These are phyloP conservation scores for Hanseniaspora clermontiae DNA, from an alignment of 805 yeast species.

Conservation along the genomic window DNA sequence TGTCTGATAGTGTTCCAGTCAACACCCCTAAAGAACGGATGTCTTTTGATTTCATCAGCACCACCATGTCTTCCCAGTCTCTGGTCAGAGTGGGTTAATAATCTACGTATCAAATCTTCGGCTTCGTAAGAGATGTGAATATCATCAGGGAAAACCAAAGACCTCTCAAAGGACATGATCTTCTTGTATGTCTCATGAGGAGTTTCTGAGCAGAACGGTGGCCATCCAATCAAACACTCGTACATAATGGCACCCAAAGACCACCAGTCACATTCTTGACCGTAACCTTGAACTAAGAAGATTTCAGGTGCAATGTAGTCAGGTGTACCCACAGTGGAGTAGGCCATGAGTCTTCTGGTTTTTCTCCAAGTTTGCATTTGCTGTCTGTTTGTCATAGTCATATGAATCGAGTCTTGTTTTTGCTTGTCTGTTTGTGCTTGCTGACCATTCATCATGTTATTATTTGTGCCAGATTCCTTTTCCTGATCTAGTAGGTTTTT, in stretches of 20 bases:
- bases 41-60: conserved; percentile 78
- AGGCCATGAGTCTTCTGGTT: conserved; percentile 83
- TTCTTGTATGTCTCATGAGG: conserved; percentile 89
- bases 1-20: conserved; percentile 82
- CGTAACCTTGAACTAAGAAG: conserved; percentile 83
- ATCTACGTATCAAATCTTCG: conserved; percentile 68
- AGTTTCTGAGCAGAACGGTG: conserved; percentile 89
- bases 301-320: conserved; percentile 95
- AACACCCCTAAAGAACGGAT: conserved; percentile 91
- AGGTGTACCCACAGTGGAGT: conserved; percentile 92
- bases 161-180: conserved; percentile 82
- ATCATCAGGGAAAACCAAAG: conserved; percentile 80
- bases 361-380: conserved; percentile 95
- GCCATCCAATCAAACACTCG: conserved; percentile 94
- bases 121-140: conserved; percentile 79
- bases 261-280: conserved; percentile 99
- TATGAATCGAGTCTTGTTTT: conserved; percentile 83
- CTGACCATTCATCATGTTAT: conserved; percentile 17
- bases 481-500: conserved; percentile 60
- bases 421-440: conserved; percentile 22
- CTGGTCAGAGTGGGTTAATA: conserved; percentile 65
- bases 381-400: conserved; percentile 88
- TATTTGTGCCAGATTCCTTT: conserved; percentile 27
- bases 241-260: conserved; percentile 92
- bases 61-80: conserved; percentile 84